Conservation (phyloP, 495 filamentous ascomycete genomes). For the Parathielavia appendiculata region DNA sequence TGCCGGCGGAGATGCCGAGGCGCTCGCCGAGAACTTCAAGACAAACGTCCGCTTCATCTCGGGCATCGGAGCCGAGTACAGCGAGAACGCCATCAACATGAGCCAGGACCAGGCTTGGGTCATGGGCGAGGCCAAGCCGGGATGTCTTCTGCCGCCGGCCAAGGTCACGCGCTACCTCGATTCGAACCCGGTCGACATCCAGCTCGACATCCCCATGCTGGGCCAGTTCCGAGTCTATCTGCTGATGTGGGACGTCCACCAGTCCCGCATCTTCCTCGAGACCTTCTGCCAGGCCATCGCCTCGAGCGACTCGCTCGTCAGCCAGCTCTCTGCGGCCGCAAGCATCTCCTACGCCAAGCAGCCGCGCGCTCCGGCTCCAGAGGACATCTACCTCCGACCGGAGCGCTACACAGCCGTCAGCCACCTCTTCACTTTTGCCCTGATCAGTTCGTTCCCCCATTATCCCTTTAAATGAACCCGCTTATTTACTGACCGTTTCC, state of each 20-base stretch:
- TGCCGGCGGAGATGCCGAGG: constrained; percentile 50
- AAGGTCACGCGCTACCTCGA: constrained; percentile 64
- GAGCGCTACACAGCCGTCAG: constrained; percentile 58
- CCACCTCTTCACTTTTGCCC: constrained; percentile 54
- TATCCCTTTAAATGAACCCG: too few relatives aligned
- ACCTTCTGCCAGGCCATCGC: constrained; percentile 45
- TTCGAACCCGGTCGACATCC: constrained; percentile 64
- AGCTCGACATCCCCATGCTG: constrained; percentile 65
- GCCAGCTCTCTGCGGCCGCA: constrained; percentile 43
- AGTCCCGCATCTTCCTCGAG: constrained; percentile 50
- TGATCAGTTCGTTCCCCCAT: constrained; percentile 40
- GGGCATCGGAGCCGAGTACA: constrained; percentile 61
- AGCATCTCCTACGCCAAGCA: constrained; percentile 50
- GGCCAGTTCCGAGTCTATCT: constrained; percentile 67
- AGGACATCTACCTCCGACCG: constrained; percentile 55
- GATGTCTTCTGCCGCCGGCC: constrained; percentile 56
- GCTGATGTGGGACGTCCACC: constrained; percentile 52
- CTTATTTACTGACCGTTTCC: background rate
- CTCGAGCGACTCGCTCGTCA: constrained; percentile 42
- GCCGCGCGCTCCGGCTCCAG: constrained; percentile 42
- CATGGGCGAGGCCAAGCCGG: constrained; percentile 48
- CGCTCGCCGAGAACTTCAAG: constrained; percentile 57
- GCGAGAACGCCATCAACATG: constrained; percentile 52
- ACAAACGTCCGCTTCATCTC: constrained; percentile 64
- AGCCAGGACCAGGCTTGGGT: constrained; percentile 33